These are phyloP conservation scores for Cubamyces lactineus DNA, from an alignment of 768 basidiomycete species.

Conservation along the genomic window DNA sequence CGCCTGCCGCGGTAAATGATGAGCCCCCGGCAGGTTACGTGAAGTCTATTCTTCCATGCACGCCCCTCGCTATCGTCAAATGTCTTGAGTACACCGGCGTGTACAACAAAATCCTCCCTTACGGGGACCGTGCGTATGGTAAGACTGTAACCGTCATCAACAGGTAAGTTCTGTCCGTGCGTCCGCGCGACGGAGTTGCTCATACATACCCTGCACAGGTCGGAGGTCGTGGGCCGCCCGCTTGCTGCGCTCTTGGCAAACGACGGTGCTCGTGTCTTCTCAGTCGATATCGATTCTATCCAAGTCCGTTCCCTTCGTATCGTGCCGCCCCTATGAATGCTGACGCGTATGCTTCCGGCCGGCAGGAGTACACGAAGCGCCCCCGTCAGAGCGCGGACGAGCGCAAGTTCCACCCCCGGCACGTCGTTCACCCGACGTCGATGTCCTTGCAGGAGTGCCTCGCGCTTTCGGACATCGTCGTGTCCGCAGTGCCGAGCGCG, in stretches of 20 bases:
- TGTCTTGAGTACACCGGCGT: constrained; percentile 89
- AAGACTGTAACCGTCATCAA: constrained; percentile 95
- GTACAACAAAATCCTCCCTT: constrained; percentile 89
- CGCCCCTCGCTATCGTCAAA: constrained; percentile 96
- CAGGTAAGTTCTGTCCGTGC: constrained; percentile 51
- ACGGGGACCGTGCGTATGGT: constrained; percentile 94
- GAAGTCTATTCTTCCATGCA: constrained; percentile 97
- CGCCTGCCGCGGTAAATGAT: constrained; percentile 48
- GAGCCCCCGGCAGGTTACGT: constrained; percentile 81
- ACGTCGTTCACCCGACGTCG: constrained; percentile 73
- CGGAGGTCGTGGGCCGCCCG: constrained; percentile 96
- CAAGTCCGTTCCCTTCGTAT: constrained; percentile 51
- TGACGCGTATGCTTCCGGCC: not conserved
- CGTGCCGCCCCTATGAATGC: not conserved
- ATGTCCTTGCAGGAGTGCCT: constrained; percentile 80
- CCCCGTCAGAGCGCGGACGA: constrained; percentile 52
- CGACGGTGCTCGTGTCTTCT: constrained; percentile 95
- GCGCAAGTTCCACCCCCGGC: constrained; percentile 78
- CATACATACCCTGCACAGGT: constrained; percentile 49
- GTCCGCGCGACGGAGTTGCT: not conserved
- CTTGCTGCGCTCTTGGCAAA: constrained; percentile 95
- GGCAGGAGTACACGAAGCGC: constrained; percentile 92
- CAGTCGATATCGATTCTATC: constrained; percentile 93
- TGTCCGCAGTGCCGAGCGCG: constrained; percentile 88
- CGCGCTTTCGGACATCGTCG: constrained; percentile 86